These are phyloP conservation scores for Blumeria hordei DNA, from an alignment of 2,329 filamentous ascomycete species.

Conservation along the genomic window DNA sequence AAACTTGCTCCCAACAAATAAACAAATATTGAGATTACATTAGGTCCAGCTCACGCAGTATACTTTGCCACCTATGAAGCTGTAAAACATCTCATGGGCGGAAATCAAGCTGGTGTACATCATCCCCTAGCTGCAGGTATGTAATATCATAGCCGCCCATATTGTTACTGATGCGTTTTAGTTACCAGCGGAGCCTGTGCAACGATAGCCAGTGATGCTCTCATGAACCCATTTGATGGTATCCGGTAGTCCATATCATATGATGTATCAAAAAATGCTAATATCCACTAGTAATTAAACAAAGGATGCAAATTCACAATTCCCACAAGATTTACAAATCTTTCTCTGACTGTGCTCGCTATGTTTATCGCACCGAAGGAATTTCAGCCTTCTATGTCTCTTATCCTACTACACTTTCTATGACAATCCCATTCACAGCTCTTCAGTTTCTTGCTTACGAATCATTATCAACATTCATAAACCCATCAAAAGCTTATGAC, in stretches of 20 bases:
- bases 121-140: conserved; percentile 82
- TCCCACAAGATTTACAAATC: conserved; percentile 72
- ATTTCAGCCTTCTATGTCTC: conserved; percentile 90
- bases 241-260: conserved; percentile 8
- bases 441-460: conserved; percentile 96
- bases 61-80: conserved; percentile 97
- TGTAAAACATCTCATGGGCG: conserved; percentile 88
- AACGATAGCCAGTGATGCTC: conserved; percentile 87
- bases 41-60: conserved; percentile 87
- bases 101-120: conserved; percentile 67
- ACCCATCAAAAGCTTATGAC: conserved; percentile 66
- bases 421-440: conserved; percentile 96
- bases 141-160: conserved; percentile 9
- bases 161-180: conserved; percentile 21
- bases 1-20: background rate
- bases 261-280: conserved; percentile 3
- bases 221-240: conserved; percentile 99
- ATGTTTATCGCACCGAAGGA: conserved; percentile 73
- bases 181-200: conserved; percentile 83
- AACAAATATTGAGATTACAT: conserved; percentile 10
- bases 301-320: conserved; percentile 95
- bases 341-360: conserved; percentile 64
- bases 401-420: conserved; percentile 89
- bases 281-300: conserved; percentile 61
- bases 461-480: conserved; percentile 82